Base-by-base conservation (phyloP, 75 land plant species). In the Selaginella tamariscina region DNA sequence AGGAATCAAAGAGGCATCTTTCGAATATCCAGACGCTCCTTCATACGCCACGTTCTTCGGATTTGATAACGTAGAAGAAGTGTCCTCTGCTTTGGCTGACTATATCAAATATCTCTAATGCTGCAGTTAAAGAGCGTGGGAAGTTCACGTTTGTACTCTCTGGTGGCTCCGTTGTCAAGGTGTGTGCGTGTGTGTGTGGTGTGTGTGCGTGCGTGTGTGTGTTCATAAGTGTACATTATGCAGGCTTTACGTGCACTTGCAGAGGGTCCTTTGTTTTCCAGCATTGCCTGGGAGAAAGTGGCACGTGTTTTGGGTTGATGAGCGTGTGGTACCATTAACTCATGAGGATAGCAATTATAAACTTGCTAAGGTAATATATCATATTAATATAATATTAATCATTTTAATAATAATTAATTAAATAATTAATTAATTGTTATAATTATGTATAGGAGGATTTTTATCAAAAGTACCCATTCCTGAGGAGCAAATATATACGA, bases 231-330 rank as follows among this genome's bases (percentile, higher is more conserved):
- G 79, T 22, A 76, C 75, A n/a, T n/a, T n/a, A 39, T 39, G 11
- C 49, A 39, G 49, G 49, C 49, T 39, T 39, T 39, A 15, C 49
- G 49, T 5, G 5, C 15, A 5, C 49, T 39, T 15, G 49, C 49
- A 15, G 49, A 39, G 15, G 49, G 49, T 15, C 49, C 49, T 15
- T 5, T 39, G 5, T 24, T 81, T 22, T 75, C 75, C 55, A 68
- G 73, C 24, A 68, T 89, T 23, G 87, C 85, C 0, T 92, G 97
- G 97, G 49, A 69, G 20, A 80, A 64, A 32, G n/a, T 92, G 97
- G 97, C 89, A 88, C 75, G 89, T 92, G 2, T 82, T 88, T 33
- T 92, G 94, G 97, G 94, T 78, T 29, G 97, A 92, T 76, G 97
- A 92, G 73, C 83, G 97, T 57, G 97, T 92, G 31, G 94, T 92